phyloP scores from a whole-genome alignment of 306 rosid genomes.

The Ormosia emarginata region DNA sequence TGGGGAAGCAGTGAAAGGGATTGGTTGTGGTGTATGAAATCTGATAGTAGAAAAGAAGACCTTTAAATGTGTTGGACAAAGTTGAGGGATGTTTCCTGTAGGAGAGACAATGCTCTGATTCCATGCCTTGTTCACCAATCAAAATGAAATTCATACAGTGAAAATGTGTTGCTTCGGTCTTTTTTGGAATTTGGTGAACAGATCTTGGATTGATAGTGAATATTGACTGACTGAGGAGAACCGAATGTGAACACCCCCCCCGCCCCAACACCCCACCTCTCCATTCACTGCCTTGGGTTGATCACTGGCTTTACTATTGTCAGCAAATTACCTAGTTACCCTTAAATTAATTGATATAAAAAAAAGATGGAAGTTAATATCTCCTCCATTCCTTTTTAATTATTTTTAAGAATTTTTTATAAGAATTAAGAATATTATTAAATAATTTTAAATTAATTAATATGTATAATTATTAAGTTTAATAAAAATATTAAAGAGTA shows the following conservation, averaged over 20 bases:
- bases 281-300: not conserved
- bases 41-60: not conserved
- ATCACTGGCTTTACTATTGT: not conserved
- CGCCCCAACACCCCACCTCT: not conserved
- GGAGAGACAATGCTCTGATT: constrained; percentile 50
- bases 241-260: not conserved
- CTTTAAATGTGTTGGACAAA: constrained; percentile 21
- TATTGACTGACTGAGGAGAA: constrained; percentile 25
- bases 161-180: constrained; percentile 20
- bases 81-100: constrained; percentile 50
- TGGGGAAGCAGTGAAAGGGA: constrained; percentile 24
- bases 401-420: too few relatives aligned
- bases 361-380: not conserved
- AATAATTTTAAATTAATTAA: too few relatives aligned
- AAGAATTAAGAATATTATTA: too few relatives aligned
- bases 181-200: constrained; percentile 52
- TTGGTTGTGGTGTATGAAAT: constrained; percentile 6
- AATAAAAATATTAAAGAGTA: too few relatives aligned
- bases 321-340: not conserved
- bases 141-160: constrained; percentile 18
- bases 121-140: constrained; percentile 51
- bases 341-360: not conserved
- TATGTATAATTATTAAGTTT: too few relatives aligned
- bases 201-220: constrained; percentile 33
- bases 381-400: too few relatives aligned